These are phyloP conservation scores for Teunomyces cretensis DNA, from an alignment of 805 yeast genomes.

Conservation along the genomic window DNA sequence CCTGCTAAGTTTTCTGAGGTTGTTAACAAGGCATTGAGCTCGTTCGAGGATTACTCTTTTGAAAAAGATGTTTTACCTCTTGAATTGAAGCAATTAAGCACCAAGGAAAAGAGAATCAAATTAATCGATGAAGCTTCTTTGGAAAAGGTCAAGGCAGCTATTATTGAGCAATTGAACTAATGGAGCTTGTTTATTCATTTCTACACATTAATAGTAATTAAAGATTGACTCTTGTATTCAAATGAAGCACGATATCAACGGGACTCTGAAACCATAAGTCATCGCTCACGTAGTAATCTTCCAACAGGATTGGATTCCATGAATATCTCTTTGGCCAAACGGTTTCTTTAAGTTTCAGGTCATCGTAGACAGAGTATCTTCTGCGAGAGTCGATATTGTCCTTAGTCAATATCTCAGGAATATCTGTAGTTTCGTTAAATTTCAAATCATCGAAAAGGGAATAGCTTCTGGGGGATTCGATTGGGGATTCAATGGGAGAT, in stretches of 20 bases:
- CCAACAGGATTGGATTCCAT: constrained; percentile 3
- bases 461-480: background rate
- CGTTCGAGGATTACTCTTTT: constrained; percentile 73
- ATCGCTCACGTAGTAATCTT: background rate
- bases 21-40: constrained; percentile 74
- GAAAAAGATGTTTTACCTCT: constrained; percentile 87
- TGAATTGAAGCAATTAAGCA: constrained; percentile 71
- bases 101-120: constrained; percentile 71
- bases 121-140: constrained; percentile 71
- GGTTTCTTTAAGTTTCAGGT: constrained; percentile 1
- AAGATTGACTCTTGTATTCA: constrained; percentile 1
- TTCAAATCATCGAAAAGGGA: background rate
- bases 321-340: constrained; percentile 3
- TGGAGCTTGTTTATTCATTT: constrained; percentile 1
- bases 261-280: constrained; percentile 3
- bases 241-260: constrained; percentile 2
- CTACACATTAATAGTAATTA: background rate
- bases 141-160: constrained; percentile 70
- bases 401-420: background rate
- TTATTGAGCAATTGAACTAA: constrained; percentile 60
- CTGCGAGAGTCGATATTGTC: background rate
- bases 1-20: constrained; percentile 99
- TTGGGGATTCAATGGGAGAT: no score
- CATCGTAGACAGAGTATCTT: background rate
- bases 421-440: background rate